Conservation (phyloP, 23 red algal genomes). For the Gracilariopsis chorda region DNA sequence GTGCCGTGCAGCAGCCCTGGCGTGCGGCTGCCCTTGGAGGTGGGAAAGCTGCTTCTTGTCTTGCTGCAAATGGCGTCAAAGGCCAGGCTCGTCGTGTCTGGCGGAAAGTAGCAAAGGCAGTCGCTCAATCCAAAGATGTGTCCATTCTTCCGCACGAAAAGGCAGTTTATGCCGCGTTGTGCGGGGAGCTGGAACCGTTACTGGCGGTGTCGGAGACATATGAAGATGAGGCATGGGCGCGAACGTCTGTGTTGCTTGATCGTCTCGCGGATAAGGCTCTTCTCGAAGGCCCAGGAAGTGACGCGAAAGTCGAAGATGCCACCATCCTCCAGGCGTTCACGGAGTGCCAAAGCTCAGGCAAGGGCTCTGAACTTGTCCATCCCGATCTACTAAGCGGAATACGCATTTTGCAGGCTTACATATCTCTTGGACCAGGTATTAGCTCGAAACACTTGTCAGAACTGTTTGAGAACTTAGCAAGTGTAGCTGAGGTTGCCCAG, state of each 20-base stretch:
- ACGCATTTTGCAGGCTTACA: constrained; percentile 11
- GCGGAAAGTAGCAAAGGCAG: constrained; percentile 13
- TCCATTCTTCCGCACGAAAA: constrained; percentile 28
- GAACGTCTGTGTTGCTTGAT: constrained; percentile 22
- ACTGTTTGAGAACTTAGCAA: constrained; percentile 18
- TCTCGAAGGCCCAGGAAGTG: not conserved
- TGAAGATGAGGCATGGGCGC: constrained; percentile 63
- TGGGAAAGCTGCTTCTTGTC: not conserved
- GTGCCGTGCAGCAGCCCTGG: constrained; percentile 55
- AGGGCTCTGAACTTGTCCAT: not conserved
- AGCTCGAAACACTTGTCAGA: not conserved
- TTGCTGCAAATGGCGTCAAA: constrained; percentile 47
- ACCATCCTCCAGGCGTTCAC: constrained; percentile 31
- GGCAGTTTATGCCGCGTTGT: constrained; percentile 43
- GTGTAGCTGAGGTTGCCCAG: not conserved
- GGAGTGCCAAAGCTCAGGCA: constrained; percentile 12
- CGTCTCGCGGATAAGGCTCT: not conserved
- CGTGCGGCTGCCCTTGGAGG: constrained; percentile 50
- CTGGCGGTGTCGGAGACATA: constrained; percentile 34
- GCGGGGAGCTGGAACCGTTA: constrained; percentile 45
- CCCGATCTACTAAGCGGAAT: constrained; percentile 15
- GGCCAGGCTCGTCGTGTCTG: constrained; percentile 41
- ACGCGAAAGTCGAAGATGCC: not conserved
- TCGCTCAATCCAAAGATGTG: not conserved
- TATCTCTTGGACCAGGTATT: constrained; percentile 20